Percentiles rank a stretch among this genome's conserved stretches.
phyloP scores from a whole-genome alignment of 1,284 basidiomycete species.

The Ceratobasidium sp. region DNA sequence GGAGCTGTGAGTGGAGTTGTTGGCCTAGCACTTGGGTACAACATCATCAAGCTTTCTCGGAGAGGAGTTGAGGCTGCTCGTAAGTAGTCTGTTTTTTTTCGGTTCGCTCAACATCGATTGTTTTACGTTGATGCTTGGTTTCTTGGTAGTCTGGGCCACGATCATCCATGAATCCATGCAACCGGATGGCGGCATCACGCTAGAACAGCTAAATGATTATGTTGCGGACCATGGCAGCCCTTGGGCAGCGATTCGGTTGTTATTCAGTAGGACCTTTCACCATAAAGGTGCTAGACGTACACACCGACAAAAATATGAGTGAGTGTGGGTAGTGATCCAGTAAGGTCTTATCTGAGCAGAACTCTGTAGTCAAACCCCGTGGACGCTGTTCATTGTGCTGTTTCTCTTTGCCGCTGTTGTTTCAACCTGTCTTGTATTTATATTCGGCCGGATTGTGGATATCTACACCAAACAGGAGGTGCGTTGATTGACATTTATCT shows the following conservation, averaged over 20 bases:
- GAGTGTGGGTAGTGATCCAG: neutral
- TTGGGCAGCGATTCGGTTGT: slow-evolving; percentile 17
- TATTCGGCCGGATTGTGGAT: slow-evolving; percentile 36
- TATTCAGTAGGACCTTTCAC: slow-evolving; percentile 20
- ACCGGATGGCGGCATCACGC: slow-evolving; percentile 27
- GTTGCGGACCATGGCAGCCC: slow-evolving; percentile 3
- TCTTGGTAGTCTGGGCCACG: slow-evolving; percentile 20
- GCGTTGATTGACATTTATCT: neutral
- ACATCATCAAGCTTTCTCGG: slow-evolving; percentile 19
- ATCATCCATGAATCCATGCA: slow-evolving; percentile 37
- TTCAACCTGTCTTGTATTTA: slow-evolving; percentile 23
- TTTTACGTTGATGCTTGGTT: neutral
- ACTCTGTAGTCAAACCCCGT: slow-evolving; percentile 13
- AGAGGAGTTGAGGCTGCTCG: slow-evolving; percentile 21
- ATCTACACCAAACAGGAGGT: slow-evolving; percentile 38
- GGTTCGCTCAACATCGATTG: no score
- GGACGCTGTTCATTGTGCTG: slow-evolving; percentile 19
- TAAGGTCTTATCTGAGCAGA: neutral
- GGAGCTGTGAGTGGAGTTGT: slow-evolving; percentile 14
- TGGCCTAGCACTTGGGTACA: slow-evolving; percentile 20
- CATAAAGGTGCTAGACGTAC: slow-evolving; percentile 27
- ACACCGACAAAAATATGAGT: slow-evolving; percentile 28
- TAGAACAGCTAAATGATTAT: slow-evolving; percentile 29
- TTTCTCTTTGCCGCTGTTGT: slow-evolving; percentile 21
- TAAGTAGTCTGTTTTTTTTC: neutral